Percentiles rank a stretch among this genome's conserved stretches.
These are phyloP conservation scores for Umbelopsis sp. DNA, from an alignment of 371 early-diverging fungal genomes.

Conservation along the genomic window DNA sequence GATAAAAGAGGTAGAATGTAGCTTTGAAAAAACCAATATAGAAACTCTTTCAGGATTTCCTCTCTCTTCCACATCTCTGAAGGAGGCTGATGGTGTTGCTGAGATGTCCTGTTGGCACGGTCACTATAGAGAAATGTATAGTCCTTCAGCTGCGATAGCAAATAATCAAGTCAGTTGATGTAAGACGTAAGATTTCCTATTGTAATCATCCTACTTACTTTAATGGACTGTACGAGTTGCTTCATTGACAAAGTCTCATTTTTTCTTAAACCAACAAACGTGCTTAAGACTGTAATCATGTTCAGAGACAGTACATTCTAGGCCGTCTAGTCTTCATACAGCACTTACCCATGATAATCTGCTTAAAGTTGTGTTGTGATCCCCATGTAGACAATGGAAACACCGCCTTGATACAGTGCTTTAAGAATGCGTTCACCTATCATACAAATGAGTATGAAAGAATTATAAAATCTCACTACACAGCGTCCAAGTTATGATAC, in stretches of 20 bases:
- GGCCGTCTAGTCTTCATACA: too few species aligned
- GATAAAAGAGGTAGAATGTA: constrained; percentile 61
- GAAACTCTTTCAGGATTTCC: constrained; percentile 55
- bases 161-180: not conserved
- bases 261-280: constrained; percentile 55
- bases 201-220: not conserved
- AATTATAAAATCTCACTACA: not conserved
- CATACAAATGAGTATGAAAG: not conserved
- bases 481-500: not conserved
- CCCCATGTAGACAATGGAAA: constrained; percentile 64
- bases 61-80: constrained; percentile 53
- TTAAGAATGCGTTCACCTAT: constrained; percentile 23
- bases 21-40: constrained; percentile 70
- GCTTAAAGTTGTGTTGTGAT: constrained; percentile 42
- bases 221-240: constrained; percentile 1
- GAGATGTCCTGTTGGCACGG: not conserved
- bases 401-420: constrained; percentile 31
- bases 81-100: constrained; percentile 23
- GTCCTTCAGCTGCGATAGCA: not conserved
- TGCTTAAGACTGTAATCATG: constrained; percentile 39
- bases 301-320: not conserved
- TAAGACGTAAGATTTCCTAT: too few species aligned
- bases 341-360: constrained; percentile 47
- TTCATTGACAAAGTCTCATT: constrained; percentile 62
- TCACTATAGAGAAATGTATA: constrained; percentile 4